Evolutionary conservation across 441 rosid genomes (phyloP).

Genomic region (Hura crepitans): DNA sequence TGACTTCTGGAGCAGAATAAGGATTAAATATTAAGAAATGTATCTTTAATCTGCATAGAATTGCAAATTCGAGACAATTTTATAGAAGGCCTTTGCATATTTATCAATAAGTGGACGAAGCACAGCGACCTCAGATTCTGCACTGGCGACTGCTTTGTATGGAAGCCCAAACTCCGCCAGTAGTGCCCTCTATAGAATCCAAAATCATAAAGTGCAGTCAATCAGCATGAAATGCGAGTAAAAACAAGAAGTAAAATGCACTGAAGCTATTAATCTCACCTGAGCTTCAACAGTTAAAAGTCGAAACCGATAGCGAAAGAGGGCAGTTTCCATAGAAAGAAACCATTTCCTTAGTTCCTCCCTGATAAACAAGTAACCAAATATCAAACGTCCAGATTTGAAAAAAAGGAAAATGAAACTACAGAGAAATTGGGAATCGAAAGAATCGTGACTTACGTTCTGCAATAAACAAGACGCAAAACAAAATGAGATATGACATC

Average conservation of each 20-base stretch:
- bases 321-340: slow-evolving; percentile 78
- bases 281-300: slow-evolving; percentile 39
- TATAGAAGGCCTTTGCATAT: background rate
- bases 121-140: slow-evolving; percentile 68
- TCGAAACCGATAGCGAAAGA: slow-evolving; percentile 64
- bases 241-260: background rate
- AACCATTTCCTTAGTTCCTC: slow-evolving; percentile 96
- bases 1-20: background rate
- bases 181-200: slow-evolving; percentile 43
- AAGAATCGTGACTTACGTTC: slow-evolving; percentile 50
- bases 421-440: background rate
- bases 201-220: slow-evolving; percentile 6
- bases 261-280: slow-evolving; percentile 33
- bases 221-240: slow-evolving; percentile 11
- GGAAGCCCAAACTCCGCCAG: slow-evolving; percentile 72
- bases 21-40: background rate
- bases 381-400: background rate
- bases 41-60: background rate
- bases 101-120: background rate
- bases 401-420: background rate
- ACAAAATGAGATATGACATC: slow-evolving; percentile 84
- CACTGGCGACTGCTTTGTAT: slow-evolving; percentile 53
- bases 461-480: slow-evolving; percentile 82
- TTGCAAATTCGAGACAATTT: background rate
- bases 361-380: slow-evolving; percentile 28